Evolutionary conservation across 768 basidiomycete genomes (phyloP).

Genomic region (Amanita jacksonii): DNA sequence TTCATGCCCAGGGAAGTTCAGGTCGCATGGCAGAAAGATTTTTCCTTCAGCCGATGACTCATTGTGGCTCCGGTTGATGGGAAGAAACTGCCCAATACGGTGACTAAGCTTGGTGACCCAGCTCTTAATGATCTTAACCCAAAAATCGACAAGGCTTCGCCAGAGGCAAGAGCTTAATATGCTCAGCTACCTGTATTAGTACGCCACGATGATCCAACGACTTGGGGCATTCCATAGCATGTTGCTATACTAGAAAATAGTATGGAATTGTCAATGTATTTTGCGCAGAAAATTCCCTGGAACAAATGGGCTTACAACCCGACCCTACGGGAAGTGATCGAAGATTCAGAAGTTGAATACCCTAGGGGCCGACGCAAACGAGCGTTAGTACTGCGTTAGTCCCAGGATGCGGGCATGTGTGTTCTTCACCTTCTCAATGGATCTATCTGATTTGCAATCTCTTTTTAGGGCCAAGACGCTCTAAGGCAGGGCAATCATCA

Average conservation of each 20-base stretch:
- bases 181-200: not conserved
- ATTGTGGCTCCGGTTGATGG: too few species aligned
- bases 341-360: not conserved
- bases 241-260: not conserved
- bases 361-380: conserved; percentile 2
- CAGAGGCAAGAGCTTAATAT: too few species aligned
- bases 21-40: too few species aligned
- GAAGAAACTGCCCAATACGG: too few species aligned
- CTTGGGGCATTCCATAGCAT: not conserved
- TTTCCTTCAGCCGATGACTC: too few species aligned
- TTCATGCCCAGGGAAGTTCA: too few species aligned
- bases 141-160: too few species aligned
- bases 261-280: not conserved
- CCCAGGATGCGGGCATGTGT: conserved; percentile 5
- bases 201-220: not conserved
- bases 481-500: conserved; percentile 24
- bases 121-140: too few species aligned
- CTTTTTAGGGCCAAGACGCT: conserved; percentile 56
- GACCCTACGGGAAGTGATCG: conserved; percentile 1
- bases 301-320: not conserved
- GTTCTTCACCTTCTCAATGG: too few species aligned
- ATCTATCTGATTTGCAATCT: too few species aligned
- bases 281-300: conserved; percentile 3
- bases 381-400: conserved; percentile 1
- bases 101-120: too few species aligned